These are phyloP conservation scores for Penicillium lividum DNA, from an alignment of 495 filamentous ascomycete species.

Conservation along the genomic window DNA sequence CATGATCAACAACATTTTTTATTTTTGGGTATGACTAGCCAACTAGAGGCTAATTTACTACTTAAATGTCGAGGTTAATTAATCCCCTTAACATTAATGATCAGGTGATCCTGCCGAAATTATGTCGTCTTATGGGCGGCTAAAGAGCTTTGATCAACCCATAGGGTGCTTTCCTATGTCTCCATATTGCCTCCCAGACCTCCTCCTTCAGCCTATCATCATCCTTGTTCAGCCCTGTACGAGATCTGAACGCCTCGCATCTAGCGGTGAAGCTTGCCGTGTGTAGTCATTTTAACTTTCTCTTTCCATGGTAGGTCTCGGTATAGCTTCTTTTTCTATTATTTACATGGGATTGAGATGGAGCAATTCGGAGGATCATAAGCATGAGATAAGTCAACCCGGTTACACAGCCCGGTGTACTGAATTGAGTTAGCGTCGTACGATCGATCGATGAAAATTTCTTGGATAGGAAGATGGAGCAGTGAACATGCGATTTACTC, in stretches of 20 bases:
- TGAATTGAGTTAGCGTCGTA: slow-evolving; percentile 3
- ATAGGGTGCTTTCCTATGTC: slow-evolving; percentile 23
- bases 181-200: too few species aligned
- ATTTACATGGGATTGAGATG: background rate
- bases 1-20: slow-evolving; percentile 23
- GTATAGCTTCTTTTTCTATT: background rate
- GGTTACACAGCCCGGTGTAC: slow-evolving; percentile 4
- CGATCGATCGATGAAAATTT: background rate
- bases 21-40: background rate
- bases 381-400: background rate
- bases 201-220: slow-evolving; percentile 15
- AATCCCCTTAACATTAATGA: too few species aligned
- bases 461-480: background rate
- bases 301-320: background rate
- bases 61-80: background rate
- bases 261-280: slow-evolving; percentile 33
- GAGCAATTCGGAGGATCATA: background rate
- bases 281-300: slow-evolving; percentile 9
- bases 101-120: slow-evolving; percentile 7
- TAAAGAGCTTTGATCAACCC: slow-evolving; percentile 16
- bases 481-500: background rate
- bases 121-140: background rate
- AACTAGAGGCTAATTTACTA: background rate
- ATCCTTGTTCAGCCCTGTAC: background rate
- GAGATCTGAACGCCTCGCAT: slow-evolving; percentile 23